phyloP scores from a whole-genome alignment of 306 rosid species.

The Quercus wislizeni region DNA sequence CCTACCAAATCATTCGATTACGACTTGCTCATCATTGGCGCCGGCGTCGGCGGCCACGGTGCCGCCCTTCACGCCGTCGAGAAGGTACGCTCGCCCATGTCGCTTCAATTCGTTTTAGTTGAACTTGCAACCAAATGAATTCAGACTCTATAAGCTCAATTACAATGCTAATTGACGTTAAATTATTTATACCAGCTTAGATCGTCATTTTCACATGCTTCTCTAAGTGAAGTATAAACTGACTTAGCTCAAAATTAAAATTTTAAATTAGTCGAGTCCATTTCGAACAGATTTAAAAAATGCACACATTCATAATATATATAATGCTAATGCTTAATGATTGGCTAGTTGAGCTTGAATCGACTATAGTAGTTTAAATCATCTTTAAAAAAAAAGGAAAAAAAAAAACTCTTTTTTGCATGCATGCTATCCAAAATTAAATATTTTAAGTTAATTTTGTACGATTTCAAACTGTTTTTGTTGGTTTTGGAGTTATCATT shows the following conservation, averaged over 20 bases:
- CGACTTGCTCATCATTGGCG: conserved; percentile 88
- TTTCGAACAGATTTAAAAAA: too few species aligned
- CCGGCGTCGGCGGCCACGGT: conserved; percentile 98
- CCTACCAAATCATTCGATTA: conserved; percentile 75
- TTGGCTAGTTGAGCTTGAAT: too few species aligned
- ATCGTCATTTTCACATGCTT: neutral
- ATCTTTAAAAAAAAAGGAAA: too few species aligned
- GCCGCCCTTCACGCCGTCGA: conserved; percentile 97
- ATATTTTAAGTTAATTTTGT: neutral
- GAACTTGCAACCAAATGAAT: neutral
- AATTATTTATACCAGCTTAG: neutral
- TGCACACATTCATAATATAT: too few species aligned
- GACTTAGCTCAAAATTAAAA: too few species aligned
- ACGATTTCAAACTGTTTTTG: neutral
- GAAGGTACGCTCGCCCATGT: conserved; percentile 48
- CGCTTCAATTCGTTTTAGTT: neutral
- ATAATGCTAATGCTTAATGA: too few species aligned
- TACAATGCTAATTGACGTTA: neutral
- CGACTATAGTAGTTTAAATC: too few species aligned
- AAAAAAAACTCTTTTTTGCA: too few species aligned
- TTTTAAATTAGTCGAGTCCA: too few species aligned
- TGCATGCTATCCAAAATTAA: neutral
- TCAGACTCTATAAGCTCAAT: neutral
- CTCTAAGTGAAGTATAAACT: too few species aligned
- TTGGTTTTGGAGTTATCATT: neutral